Evolutionary conservation across 179 eudicot genomes (phyloP), one percentile per base, ranked within the genome.

Genomic region (Corrigiola litoralis): DNA sequence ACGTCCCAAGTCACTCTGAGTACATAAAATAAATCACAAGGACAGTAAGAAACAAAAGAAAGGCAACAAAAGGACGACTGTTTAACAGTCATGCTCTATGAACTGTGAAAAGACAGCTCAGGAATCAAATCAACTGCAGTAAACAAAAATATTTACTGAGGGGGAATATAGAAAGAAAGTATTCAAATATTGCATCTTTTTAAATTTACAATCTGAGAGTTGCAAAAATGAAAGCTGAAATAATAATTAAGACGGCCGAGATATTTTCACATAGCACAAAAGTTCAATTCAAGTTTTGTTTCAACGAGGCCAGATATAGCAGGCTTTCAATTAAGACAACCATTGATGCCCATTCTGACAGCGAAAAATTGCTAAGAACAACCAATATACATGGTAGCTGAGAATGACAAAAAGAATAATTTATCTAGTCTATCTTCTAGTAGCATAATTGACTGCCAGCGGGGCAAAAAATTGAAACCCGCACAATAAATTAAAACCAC

Each of bases 1-100:
- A 24, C 76, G 85, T 53, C 79, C 78, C 72, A 83, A 67, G 78
- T 95, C 97, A 69, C 80, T 90, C 99, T 91, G 72, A n/a, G 68
- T 70, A 76, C 2, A 75, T 45, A 16, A 48, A 54, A 56, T 31
- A 17, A 44, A 41, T 0, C 37, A 17, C 7, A 8, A 40, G 21
- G 33, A 13, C 36, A 9, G 49, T 8, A 33, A 37, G 20, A 13
- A 36, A 13, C 5, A 38, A 6, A 33, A 47, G 52, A 24, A 18
- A 16, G 29, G 18, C 5, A 46, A 58, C 17, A 12, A 4, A 51
- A 9, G 1, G 0, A 37, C 8, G 31, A 45, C 16, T 36, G 48
- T 11, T 47, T 5, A 23, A 33, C n/a, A 44, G 17, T 2, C 24
- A 23, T 8, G 36, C 21, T 45, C 33, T 7, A 50, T n/a, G 7